These are phyloP conservation scores for Biscutella auriculata DNA, from an alignment of 441 rosid species.

Conservation along the genomic window DNA sequence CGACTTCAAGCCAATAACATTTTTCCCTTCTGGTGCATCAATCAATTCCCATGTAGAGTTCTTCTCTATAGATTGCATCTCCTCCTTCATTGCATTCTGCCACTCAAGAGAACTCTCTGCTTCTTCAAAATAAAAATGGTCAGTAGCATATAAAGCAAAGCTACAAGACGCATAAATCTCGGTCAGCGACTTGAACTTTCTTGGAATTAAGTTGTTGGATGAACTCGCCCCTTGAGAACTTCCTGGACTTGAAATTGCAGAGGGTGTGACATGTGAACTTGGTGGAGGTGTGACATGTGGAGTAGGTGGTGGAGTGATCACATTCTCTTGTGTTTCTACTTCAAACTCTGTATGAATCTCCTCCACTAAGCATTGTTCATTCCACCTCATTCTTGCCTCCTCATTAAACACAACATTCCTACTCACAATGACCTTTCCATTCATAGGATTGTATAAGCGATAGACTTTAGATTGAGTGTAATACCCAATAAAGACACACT, in stretches of 20 bases:
- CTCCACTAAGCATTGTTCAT: background rate
- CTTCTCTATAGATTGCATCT: background rate
- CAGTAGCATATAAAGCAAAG: background rate
- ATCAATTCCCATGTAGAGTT: background rate
- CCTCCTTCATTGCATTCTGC: background rate
- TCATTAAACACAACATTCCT: background rate
- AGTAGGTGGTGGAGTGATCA: background rate
- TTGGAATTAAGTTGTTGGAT: too few relatives aligned
- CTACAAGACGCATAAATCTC: background rate
- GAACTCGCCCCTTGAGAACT: background rate
- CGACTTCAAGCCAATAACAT: background rate
- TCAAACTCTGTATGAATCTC: background rate
- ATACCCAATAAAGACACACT: background rate
- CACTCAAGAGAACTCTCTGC: background rate
- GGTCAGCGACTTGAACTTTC: too few relatives aligned
- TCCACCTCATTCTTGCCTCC: background rate
- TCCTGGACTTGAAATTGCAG: background rate
- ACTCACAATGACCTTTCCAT: background rate
- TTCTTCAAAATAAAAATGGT: background rate
- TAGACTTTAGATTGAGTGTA: background rate
- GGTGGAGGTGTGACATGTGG: too few relatives aligned
- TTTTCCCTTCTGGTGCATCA: background rate
- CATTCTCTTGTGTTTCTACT: background rate
- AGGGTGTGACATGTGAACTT: too few relatives aligned
- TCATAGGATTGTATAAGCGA: background rate